Evolutionary conservation across 345 rosid genomes (phyloP), one percentile per base, ranked within the genome.

Genomic region (Turnera subulata): DNA sequence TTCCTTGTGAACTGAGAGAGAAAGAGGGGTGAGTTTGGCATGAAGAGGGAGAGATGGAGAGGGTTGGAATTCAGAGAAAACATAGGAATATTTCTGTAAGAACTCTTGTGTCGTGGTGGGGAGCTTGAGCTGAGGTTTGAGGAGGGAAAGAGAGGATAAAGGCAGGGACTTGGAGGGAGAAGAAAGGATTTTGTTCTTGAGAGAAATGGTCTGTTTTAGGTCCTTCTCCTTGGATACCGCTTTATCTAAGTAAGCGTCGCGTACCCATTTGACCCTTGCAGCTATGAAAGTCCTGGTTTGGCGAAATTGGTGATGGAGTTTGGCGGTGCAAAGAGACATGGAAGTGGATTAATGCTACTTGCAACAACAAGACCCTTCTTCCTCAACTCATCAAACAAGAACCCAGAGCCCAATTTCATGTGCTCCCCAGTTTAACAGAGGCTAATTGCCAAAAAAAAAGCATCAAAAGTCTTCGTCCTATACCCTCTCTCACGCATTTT

Each of bases 181-280:
- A 4, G 78, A 68, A 55, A 75, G 25, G 70, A 88, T 79, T 57
- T 80, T 85, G 68, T 84, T 78, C 47, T 80, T 88, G 59, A 91
- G 77, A 25, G 80, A 80, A 59, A 87, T 33, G 59, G 78, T 43
- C 49, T 78, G 82, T 25, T 72, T 80, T 18, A 83, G 82, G 78
- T 85, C 69, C 55, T 83, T 82, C 73, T 90, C 91, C 46, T 77
- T 73, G 18, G 71, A 56, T 1, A 88, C 84, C 1, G 63, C 81
- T 0, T 52, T 44, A 75, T 88, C 96, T 0, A 91, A 77, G 66
- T 71, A 72, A 0, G 84, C 73, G 25, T 91, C 97, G 23, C 65
- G 61, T 0, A 82, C 96, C 91, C 94, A 88, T 77, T 84, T 84
- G 61, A 91, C 72, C 32, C 69, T 75, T n/a, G 84, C 84, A 17